Conservation (phyloP, 768 basidiomycete genomes). For the Hygrophoropsis aurantiaca region DNA sequence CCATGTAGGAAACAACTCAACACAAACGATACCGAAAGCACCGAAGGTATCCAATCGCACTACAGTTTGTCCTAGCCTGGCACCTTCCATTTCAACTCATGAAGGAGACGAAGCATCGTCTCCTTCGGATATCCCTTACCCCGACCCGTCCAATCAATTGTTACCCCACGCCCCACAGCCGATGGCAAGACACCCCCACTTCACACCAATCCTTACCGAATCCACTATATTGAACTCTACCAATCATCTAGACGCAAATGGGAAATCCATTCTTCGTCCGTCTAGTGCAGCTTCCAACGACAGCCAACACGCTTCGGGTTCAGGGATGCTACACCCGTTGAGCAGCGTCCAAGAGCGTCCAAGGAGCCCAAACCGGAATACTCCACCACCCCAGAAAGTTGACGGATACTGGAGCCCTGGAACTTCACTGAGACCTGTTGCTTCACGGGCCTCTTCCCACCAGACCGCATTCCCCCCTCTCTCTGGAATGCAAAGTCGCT, state of each 20-base stretch:
- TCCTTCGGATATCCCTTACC: constrained; percentile 4
- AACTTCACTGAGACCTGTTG: constrained; percentile 10
- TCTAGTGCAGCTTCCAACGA: not conserved
- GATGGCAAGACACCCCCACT: constrained; percentile 2
- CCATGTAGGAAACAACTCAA: too few relatives aligned
- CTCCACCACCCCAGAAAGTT: not conserved
- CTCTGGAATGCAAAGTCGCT: constrained; percentile 7
- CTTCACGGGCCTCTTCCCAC: constrained; percentile 5
- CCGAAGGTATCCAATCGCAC: too few relatives aligned
- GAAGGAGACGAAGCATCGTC: not conserved
- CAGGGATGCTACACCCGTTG: constrained; percentile 2
- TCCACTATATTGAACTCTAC: not conserved
- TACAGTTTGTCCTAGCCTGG: not conserved
- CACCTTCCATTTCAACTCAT: not conserved
- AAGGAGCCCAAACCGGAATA: constrained; percentile 3
- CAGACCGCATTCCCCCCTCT: constrained; percentile 1
- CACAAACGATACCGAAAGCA: too few relatives aligned
- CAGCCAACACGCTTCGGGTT: not conserved
- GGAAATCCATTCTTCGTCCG: not conserved
- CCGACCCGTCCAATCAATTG: not conserved
- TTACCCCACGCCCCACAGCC: not conserved
- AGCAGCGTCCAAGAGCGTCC: not conserved
- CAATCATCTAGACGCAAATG: not conserved
- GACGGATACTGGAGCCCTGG: constrained; percentile 3
- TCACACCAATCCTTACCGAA: not conserved